These are phyloP conservation scores for Pseudonitzschia multiseries DNA, from an alignment of 108 stramenopile genomes.

Conservation along the genomic window DNA sequence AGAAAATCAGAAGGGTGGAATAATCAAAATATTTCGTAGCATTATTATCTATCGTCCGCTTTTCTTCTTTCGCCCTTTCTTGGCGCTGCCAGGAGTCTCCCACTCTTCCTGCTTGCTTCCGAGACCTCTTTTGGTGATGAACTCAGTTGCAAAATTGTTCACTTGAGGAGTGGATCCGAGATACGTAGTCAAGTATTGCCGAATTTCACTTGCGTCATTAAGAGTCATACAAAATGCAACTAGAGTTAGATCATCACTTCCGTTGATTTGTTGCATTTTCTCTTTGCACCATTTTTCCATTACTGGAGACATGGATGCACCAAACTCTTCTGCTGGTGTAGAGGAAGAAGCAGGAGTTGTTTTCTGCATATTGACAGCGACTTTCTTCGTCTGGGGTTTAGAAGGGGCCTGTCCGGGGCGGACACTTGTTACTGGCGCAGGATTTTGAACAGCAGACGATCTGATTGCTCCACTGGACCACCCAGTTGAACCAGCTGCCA, in stretches of 20 bases:
- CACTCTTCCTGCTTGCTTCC: conserved; percentile 68
- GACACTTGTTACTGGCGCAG: conserved; percentile 24
- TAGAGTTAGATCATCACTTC: conserved; percentile 92
- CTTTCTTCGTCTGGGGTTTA: conserved; percentile 11
- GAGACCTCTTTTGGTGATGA: conserved; percentile 88
- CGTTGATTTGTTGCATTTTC: conserved; percentile 88
- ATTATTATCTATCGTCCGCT: conserved; percentile 25
- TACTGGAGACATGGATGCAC: conserved; percentile 76
- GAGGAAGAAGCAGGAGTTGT: conserved; percentile 26
- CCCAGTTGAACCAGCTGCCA: conserved; percentile 72
- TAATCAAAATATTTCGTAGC: conserved; percentile 1
- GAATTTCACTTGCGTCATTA: conserved; percentile 86
- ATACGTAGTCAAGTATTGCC: conserved; percentile 93
- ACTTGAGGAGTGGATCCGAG: conserved; percentile 91
- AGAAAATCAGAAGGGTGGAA: background rate
- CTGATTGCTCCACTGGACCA: conserved; percentile 55
- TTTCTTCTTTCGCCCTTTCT: conserved; percentile 81
- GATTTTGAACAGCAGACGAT: background rate
- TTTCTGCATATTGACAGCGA: conserved; percentile 9
- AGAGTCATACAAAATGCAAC: conserved; percentile 95
- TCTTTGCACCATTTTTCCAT: conserved; percentile 91
- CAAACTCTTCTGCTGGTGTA: conserved; percentile 75
- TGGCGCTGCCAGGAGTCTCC: conserved; percentile 64
- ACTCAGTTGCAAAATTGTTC: conserved; percentile 92
- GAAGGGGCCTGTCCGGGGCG: conserved; percentile 18